Conservation (phyloP, 140 eudicot genomes). For the Ambrosia hybrid region DNA sequence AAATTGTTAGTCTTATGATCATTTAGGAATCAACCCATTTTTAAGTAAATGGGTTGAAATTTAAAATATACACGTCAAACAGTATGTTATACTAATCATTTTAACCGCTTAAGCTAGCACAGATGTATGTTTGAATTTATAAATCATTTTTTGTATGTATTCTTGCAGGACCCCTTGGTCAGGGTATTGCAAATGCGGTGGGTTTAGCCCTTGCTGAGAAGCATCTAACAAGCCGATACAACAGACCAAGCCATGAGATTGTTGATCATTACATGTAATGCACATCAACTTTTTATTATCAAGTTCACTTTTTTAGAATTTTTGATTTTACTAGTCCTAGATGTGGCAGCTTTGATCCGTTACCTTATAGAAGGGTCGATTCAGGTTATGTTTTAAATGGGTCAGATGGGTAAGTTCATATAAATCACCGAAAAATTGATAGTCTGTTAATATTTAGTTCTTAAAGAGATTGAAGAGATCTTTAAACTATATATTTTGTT, state of each 20-base stretch:
- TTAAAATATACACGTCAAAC: not conserved
- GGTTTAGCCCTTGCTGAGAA: slow-evolving; percentile 70
- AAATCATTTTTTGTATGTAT: not conserved
- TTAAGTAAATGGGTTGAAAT: not conserved
- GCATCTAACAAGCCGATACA: slow-evolving; percentile 57
- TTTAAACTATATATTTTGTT: not conserved
- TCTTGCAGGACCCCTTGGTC: slow-evolving; percentile 65
- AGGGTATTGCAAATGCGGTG: slow-evolving; percentile 67
- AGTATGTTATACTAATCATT: not conserved
- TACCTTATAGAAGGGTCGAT: not conserved
- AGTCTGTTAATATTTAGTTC: slow-evolving; percentile 27
- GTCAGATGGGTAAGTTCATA: too few species aligned
- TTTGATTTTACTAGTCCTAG: not conserved
- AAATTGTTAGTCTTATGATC: not conserved
- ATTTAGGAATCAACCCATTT: not conserved
- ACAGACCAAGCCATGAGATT: slow-evolving; percentile 58
- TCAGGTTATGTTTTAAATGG: not conserved
- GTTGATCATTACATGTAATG: slow-evolving; percentile 65
- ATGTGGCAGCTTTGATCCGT: not conserved
- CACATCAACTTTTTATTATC: not conserved
- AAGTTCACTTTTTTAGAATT: not conserved
- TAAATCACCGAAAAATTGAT: too few species aligned
- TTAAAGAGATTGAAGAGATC: too few species aligned
- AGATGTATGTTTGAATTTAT: not conserved
- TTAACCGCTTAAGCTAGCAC: not conserved